These are phyloP conservation scores for Candida qinlingensis DNA, from an alignment of 805 yeast genomes.

Conservation along the genomic window DNA sequence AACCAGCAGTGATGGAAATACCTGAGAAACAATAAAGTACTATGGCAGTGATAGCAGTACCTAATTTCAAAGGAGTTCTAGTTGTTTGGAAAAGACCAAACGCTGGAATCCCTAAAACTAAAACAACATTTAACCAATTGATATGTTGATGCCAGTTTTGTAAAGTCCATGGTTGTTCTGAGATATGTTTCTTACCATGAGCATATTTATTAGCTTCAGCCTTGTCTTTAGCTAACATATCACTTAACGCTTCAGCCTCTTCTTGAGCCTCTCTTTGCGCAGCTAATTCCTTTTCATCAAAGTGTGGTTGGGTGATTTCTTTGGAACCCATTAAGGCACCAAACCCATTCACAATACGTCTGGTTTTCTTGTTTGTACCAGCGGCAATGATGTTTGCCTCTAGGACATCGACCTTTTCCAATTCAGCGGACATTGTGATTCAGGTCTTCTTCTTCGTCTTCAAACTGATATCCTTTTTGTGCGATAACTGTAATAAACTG, in stretches of 20 bases:
- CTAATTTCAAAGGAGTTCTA: slow-evolving; percentile 39
- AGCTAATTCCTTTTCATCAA: slow-evolving; percentile 42
- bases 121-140: slow-evolving; percentile 69
- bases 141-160: slow-evolving; percentile 68
- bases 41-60: slow-evolving; percentile 29
- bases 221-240: slow-evolving; percentile 39
- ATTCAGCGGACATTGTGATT: slow-evolving; percentile 9
- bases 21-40: slow-evolving; percentile 57
- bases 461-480: too few species aligned
- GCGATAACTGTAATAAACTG: too few species aligned
- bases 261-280: slow-evolving; percentile 35
- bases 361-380: slow-evolving; percentile 65
- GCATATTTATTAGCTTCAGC: slow-evolving; percentile 36
- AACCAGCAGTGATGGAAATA: slow-evolving; percentile 77
- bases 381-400: slow-evolving; percentile 77
- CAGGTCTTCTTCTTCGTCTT: too few species aligned
- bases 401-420: slow-evolving; percentile 49
- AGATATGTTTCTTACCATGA: slow-evolving; percentile 44
- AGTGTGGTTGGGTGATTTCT: slow-evolving; percentile 60
- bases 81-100: slow-evolving; percentile 44
- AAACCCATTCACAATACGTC: slow-evolving; percentile 75
- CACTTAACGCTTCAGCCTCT: slow-evolving; percentile 6
- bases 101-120: slow-evolving; percentile 58
- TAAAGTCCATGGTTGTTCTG: slow-evolving; percentile 75
- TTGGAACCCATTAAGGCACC: slow-evolving; percentile 81